These are phyloP conservation scores for Penicillium sp. DNA, from an alignment of 2,329 filamentous ascomycete genomes.

Conservation along the genomic window DNA sequence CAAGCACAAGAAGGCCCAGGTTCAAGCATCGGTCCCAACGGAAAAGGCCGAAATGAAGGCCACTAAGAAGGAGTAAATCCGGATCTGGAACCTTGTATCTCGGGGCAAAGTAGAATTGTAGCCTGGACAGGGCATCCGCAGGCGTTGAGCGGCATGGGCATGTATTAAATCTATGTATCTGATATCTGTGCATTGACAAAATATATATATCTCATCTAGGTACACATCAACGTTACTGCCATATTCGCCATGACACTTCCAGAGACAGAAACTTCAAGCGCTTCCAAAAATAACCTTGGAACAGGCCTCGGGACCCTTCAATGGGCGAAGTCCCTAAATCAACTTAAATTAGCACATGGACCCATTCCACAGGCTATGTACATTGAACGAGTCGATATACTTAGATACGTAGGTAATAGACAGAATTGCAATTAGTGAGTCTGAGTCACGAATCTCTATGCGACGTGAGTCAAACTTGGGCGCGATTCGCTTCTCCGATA, in stretches of 20 bases:
- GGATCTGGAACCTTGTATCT: slow-evolving; percentile 2
- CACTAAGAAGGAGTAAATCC: slow-evolving; percentile 16
- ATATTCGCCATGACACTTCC: not conserved
- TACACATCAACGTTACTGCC: no score
- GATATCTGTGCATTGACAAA: slow-evolving; percentile 7
- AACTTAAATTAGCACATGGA: no score
- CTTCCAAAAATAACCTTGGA: no score
- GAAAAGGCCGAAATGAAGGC: slow-evolving; percentile 17
- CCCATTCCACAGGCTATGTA: no score
- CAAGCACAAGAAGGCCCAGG: slow-evolving; percentile 51
- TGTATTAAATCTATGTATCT: slow-evolving; percentile 12
- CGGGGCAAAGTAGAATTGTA: not conserved
- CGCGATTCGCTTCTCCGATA: slow-evolving; percentile 13
- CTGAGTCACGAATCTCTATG: not conserved
- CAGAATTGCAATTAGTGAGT: not conserved
- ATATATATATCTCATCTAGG: not conserved
- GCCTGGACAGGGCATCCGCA: slow-evolving; percentile 12
- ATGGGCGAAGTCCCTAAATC: no score
- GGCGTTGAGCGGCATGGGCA: slow-evolving; percentile 17
- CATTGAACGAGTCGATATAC: not conserved
- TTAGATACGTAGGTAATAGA: not conserved
- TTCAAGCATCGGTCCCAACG: slow-evolving; percentile 18
- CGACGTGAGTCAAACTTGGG: not conserved
- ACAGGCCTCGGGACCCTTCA: no score
- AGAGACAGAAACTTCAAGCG: not conserved